Conservation (phyloP, 805 yeast genomes). For the Pichia cephalocereana region DNA sequence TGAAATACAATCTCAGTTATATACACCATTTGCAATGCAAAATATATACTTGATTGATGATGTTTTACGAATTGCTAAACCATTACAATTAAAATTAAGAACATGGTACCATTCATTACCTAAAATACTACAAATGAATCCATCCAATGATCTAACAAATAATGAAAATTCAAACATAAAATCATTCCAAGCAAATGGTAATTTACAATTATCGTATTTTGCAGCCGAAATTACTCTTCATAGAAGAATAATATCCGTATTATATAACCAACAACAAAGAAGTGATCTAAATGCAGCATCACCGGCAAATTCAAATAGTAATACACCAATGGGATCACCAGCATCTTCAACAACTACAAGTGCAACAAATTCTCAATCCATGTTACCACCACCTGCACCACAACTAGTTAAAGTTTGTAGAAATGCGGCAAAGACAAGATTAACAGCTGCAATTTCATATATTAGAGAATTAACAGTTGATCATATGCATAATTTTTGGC, state of each 20-base stretch:
- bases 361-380: not conserved
- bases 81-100: conserved; percentile 60
- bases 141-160: not conserved
- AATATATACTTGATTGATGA: conserved; percentile 52
- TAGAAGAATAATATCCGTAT: conserved; percentile 57
- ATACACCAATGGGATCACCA: not conserved
- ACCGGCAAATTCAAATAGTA: not conserved
- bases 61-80: conserved; percentile 70
- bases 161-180: conserved; percentile 42
- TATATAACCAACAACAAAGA: conserved; percentile 24
- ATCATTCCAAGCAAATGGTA: conserved; percentile 64
- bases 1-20: conserved; percentile 64
- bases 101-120: conserved; percentile 75
- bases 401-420: conserved; percentile 64
- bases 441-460: conserved; percentile 75
- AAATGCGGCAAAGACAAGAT: conserved; percentile 74
- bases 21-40: conserved; percentile 57
- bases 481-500: conserved; percentile 87
- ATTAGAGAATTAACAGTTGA: conserved; percentile 68
- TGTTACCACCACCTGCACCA: conserved; percentile 30
- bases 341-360: not conserved
- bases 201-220: conserved; percentile 75
- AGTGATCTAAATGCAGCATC: not conserved
- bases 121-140: conserved; percentile 46
- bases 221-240: conserved; percentile 86